Percentiles rank a stretch among this genome's conserved stretches.
These are phyloP conservation scores for Metschnikowia lunata DNA, from an alignment of 805 yeast species.

Conservation along the genomic window DNA sequence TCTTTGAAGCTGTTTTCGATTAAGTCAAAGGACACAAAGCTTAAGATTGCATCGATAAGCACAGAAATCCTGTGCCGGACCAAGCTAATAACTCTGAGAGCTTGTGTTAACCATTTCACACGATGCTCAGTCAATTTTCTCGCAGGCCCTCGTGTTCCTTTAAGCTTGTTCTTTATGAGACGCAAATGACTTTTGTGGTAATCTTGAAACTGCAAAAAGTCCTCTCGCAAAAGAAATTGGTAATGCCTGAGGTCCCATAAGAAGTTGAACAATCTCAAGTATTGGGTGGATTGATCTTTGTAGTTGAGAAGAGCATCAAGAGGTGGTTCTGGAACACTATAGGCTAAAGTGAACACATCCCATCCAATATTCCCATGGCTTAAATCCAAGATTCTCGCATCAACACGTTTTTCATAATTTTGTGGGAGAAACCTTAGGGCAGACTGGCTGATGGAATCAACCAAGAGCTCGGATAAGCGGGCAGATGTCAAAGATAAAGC, in stretches of 20 bases:
- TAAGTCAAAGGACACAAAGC: slow-evolving; percentile 43
- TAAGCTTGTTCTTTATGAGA: slow-evolving; percentile 9
- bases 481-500: slow-evolving; percentile 61
- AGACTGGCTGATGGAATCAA: slow-evolving; percentile 57
- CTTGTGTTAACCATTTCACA: slow-evolving; percentile 25
- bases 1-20: slow-evolving; percentile 39
- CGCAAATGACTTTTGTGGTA: slow-evolving; percentile 26
- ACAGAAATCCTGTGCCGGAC: slow-evolving; percentile 37
- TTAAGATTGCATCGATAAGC: slow-evolving; percentile 38
- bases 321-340: slow-evolving; percentile 52
- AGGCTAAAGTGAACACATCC: slow-evolving; percentile 90
- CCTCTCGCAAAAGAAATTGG: slow-evolving; percentile 43
- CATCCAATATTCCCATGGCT: slow-evolving; percentile 76
- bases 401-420: slow-evolving; percentile 51
- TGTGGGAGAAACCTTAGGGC: slow-evolving; percentile 39
- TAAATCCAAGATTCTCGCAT: slow-evolving; percentile 75
- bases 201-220: slow-evolving; percentile 24
- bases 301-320: slow-evolving; percentile 37
- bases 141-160: neutral
- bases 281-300: slow-evolving; percentile 39
- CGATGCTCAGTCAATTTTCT: slow-evolving; percentile 2
- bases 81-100: slow-evolving; percentile 33
- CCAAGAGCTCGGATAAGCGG: slow-evolving; percentile 59
- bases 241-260: slow-evolving; percentile 74
- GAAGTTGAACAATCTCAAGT: slow-evolving; percentile 78